A percentile compares a stretch with the other conserved stretches of the same genome.
Evolutionary conservation across 129 eudicot genomes (phyloP).

Genomic region (Logfia minima): DNA sequence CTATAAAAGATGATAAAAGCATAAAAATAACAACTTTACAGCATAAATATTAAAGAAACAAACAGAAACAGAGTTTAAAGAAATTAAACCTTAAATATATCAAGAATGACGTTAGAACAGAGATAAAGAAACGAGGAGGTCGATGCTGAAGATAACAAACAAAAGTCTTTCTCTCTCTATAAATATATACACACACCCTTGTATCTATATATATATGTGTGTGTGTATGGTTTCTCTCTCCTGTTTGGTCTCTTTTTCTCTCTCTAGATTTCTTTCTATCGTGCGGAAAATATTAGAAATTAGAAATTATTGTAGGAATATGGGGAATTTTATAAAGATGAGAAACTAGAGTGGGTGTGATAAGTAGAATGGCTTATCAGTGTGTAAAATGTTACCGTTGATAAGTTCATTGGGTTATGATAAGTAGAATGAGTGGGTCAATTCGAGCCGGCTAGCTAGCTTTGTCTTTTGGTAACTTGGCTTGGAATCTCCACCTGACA

Average conservation of each 20-base stretch:
- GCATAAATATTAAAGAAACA: background rate
- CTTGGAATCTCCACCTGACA: slow-evolving; percentile 26
- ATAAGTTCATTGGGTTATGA: background rate
- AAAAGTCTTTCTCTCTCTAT: slow-evolving; percentile 24
- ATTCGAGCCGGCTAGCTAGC: slow-evolving; percentile 26
- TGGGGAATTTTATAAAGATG: background rate
- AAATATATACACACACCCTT: background rate
- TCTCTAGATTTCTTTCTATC: slow-evolving; percentile 46
- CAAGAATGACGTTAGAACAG: slow-evolving; percentile 39
- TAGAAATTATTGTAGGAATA: slow-evolving; percentile 7
- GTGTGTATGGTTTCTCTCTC: slow-evolving; percentile 21
- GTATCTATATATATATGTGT: slow-evolving; percentile 11
- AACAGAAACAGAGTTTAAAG: slow-evolving; percentile 14
- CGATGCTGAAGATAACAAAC: slow-evolving; percentile 13
- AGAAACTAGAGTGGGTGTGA: slow-evolving; percentile 24
- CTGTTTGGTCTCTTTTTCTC: slow-evolving; percentile 30
- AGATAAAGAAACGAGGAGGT: slow-evolving; percentile 31
- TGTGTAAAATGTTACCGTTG: background rate
- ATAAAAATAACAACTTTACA: slow-evolving; percentile 51
- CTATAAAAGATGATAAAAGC: background rate
- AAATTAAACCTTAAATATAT: slow-evolving; percentile 14
- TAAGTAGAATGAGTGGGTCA: slow-evolving; percentile 7
- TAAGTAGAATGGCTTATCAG: background rate
- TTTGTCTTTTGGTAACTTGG: slow-evolving; percentile 28
- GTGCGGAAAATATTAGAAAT: slow-evolving; percentile 41